Evolutionary conservation across 1,284 basidiomycete genomes (phyloP).

Genomic region (Polyporus tsugae): DNA sequence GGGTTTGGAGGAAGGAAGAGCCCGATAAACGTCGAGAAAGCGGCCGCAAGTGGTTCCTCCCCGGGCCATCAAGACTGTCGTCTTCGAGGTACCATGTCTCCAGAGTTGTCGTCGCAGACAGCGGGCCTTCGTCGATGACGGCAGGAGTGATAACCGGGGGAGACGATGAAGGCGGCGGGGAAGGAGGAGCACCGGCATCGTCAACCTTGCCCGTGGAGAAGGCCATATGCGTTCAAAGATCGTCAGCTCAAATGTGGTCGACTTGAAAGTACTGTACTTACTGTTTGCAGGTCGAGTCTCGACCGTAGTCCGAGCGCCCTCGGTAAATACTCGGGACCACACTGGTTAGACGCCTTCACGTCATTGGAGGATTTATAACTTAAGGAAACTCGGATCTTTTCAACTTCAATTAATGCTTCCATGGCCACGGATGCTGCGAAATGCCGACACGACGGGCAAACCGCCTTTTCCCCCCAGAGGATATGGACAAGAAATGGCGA

Average conservation of each 20-base stretch:
- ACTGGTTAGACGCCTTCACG: too few relatives aligned
- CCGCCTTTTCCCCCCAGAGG: too few relatives aligned
- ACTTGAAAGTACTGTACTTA: too few relatives aligned
- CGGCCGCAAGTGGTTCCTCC: neutral
- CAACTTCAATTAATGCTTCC: too few relatives aligned
- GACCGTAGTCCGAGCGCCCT: neutral
- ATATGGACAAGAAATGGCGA: too few relatives aligned
- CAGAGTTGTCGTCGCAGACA: neutral
- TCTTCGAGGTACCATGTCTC: neutral
- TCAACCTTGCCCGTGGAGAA: neutral
- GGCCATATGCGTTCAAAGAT: slow-evolving; percentile 6
- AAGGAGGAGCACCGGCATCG: neutral
- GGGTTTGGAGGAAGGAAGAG: slow-evolving; percentile 10
- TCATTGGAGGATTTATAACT: too few relatives aligned
- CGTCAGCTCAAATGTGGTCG: neutral
- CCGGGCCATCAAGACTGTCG: neutral
- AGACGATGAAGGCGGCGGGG: slow-evolving; percentile 28
- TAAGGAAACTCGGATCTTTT: too few relatives aligned
- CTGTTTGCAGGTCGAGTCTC: too few relatives aligned
- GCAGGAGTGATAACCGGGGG: slow-evolving; percentile 21
- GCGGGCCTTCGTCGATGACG: neutral
- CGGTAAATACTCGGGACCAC: neutral
- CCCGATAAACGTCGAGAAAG: neutral
- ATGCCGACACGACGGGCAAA: too few relatives aligned
- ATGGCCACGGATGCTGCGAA: too few relatives aligned